phyloP scores from a whole-genome alignment of 2,329 filamentous ascomycete species.

The Penicillium sp. region DNA sequence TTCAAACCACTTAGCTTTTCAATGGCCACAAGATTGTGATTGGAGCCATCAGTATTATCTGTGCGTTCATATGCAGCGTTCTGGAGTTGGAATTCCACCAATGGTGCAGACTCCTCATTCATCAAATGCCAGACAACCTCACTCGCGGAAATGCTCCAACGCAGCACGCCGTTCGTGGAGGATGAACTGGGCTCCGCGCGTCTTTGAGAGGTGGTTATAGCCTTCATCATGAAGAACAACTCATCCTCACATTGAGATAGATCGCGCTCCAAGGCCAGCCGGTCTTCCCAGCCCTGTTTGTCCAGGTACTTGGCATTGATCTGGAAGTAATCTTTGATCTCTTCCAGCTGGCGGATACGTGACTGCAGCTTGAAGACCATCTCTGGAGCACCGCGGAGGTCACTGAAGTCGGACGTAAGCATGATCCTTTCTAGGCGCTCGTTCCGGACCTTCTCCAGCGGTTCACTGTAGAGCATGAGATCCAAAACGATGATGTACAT shows the following conservation, averaged over 20 bases:
- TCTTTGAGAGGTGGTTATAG: conserved; percentile 92
- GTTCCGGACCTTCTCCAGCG: conserved; percentile 92
- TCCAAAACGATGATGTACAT: conserved; percentile 98
- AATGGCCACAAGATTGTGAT: conserved; percentile 87
- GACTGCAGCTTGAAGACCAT: conserved; percentile 91
- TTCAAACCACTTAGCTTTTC: conserved; percentile 87
- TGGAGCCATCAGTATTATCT: conserved; percentile 95
- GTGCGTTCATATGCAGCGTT: conserved; percentile 92
- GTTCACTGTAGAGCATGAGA: conserved; percentile 92
- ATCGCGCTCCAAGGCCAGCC: conserved; percentile 84
- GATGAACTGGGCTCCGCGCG: conserved; percentile 68
- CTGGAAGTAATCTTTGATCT: conserved; percentile 96
- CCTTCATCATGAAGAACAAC: conserved; percentile 99
- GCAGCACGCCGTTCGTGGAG: conserved; percentile 75
- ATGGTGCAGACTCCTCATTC: conserved; percentile 77
- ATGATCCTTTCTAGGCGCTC: conserved; percentile 98
- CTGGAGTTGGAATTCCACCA: conserved; percentile 90
- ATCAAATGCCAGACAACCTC: conserved; percentile 98
- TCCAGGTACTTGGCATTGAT: conserved; percentile 86
- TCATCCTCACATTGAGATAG: conserved; percentile 90
- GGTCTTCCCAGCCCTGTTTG: conserved; percentile 86
- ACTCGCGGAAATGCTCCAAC: conserved; percentile 90
- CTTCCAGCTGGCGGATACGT: conserved; percentile 87
- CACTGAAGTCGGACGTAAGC: conserved; percentile 97
- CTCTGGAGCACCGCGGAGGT: conserved; percentile 86